Percentiles rank a stretch among this genome's conserved stretches.
Evolutionary conservation across 306 rosid species (phyloP).

Genomic region (Pterocarpus santalinus): DNA sequence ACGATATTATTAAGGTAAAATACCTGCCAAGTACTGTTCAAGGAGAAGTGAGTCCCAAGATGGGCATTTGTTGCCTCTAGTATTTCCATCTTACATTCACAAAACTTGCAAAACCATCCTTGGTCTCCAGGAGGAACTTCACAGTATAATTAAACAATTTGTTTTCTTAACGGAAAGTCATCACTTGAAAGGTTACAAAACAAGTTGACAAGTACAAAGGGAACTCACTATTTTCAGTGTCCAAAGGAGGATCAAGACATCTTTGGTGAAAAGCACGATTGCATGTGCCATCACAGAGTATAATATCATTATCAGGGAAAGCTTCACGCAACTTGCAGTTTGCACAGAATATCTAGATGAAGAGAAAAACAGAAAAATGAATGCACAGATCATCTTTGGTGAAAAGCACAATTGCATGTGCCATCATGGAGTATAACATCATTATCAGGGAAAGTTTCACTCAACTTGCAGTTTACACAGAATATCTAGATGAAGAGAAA

Average conservation of each 20-base stretch:
- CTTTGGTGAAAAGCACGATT: conserved; percentile 94
- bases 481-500: conserved; percentile 65
- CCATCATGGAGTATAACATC: conserved; percentile 86
- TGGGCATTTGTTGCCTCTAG: conserved; percentile 86
- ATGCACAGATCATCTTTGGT: conserved; percentile 66
- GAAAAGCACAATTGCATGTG: conserved; percentile 89
- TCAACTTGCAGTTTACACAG: conserved; percentile 88
- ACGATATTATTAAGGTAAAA: conserved; percentile 40
- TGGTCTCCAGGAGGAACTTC: conserved; percentile 95
- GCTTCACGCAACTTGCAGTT: conserved; percentile 89
- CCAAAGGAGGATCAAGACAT: conserved; percentile 91
- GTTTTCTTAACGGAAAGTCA: conserved; percentile 36
- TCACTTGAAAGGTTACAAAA: conserved; percentile 21
- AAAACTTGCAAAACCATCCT: conserved; percentile 94
- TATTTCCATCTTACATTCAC: conserved; percentile 91
- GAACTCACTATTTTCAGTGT: conserved; percentile 84
- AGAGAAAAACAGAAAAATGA: conserved; percentile 32
- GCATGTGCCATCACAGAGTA: conserved; percentile 96
- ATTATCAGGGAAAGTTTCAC: conserved; percentile 83
- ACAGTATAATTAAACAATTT: conserved; percentile 45
- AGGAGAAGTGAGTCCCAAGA: conserved; percentile 81
- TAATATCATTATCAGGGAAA: conserved; percentile 86
- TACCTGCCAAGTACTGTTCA: conserved; percentile 89
- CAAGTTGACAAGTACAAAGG: conserved; percentile 38
- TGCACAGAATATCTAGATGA: conserved; percentile 85